These are phyloP conservation scores for Epichloe sylvatica DNA, from an alignment of 2,329 filamentous ascomycete genomes.

Conservation along the genomic window DNA sequence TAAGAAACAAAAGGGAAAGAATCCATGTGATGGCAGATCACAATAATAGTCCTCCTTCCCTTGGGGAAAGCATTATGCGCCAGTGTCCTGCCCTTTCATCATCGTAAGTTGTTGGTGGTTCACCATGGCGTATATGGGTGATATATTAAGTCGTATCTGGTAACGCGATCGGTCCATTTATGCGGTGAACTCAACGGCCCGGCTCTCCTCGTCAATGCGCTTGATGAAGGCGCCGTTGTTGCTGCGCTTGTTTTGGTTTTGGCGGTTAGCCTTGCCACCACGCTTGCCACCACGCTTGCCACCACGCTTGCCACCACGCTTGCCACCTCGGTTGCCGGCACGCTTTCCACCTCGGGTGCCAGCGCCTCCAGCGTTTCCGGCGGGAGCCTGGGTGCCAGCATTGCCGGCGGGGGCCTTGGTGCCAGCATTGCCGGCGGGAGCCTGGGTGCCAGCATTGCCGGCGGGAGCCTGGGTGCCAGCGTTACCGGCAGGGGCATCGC, in stretches of 20 bases:
- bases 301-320: background rate
- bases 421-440: background rate
- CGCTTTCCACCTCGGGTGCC: background rate
- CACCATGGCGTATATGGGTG: background rate
- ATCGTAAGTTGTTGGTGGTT: background rate
- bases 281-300: background rate
- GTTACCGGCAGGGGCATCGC: background rate
- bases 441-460: background rate
- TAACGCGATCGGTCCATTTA: constrained; percentile 1
- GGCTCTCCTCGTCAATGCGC: constrained; percentile 4
- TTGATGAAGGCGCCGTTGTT: constrained; percentile 4
- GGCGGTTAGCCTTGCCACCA: background rate
- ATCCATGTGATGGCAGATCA: background rate
- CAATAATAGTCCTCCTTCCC: background rate
- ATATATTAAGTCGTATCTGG: background rate
- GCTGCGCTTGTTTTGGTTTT: constrained; percentile 1
- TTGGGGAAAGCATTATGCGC: background rate
- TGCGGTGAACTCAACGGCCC: constrained; percentile 8
- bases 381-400: background rate
- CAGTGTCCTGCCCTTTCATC: background rate
- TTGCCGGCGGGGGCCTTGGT: background rate
- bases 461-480: background rate
- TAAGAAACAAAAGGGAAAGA: background rate
- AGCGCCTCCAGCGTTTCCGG: background rate
- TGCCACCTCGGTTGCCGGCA: background rate